A percentile compares a stretch with the other conserved stretches of the same genome.
phyloP scores from a whole-genome alignment of 1,139 yeast species.

The Casaregolazyma suthepensis region DNA sequence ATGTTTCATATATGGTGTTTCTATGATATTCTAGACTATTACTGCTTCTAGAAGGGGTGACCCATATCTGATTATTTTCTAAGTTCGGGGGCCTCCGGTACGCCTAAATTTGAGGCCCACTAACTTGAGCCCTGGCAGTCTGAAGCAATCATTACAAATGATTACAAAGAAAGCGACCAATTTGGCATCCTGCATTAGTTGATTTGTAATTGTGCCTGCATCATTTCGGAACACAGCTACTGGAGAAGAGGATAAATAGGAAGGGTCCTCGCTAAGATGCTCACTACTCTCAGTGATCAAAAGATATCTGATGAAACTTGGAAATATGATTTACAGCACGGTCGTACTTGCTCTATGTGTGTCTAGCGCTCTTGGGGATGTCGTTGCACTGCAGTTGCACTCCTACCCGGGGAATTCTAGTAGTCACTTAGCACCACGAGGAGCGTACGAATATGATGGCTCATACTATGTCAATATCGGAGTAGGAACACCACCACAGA shows the following conservation, averaged over 20 bases:
- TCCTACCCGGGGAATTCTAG: not conserved
- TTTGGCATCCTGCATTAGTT: not conserved
- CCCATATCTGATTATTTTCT: not conserved
- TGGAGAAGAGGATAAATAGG: not conserved
- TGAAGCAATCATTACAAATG: not conserved
- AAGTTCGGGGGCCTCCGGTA: not conserved
- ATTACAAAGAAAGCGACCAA: not conserved
- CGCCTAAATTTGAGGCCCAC: not conserved
- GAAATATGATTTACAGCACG: not conserved
- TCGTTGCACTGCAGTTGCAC: slow-evolving; percentile 21
- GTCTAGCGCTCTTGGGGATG: slow-evolving; percentile 20
- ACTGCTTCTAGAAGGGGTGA: not conserved
- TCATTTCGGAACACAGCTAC: not conserved
- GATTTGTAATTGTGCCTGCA: not conserved
- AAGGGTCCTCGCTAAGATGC: not conserved
- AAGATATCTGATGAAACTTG: not conserved
- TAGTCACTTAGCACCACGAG: slow-evolving; percentile 1
- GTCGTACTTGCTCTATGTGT: slow-evolving; percentile 18
- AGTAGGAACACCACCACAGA: slow-evolving; percentile 40
- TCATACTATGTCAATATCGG: slow-evolving; percentile 35
- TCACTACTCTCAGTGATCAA: not conserved
- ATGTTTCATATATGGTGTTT: not conserved
- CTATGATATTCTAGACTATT: not conserved
- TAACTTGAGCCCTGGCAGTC: not conserved
- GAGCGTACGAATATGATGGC: slow-evolving; percentile 24